These are phyloP conservation scores for Triticum dicoccoides DNA, from an alignment of 176 grass and related monocot genomes.

Conservation along the genomic window DNA sequence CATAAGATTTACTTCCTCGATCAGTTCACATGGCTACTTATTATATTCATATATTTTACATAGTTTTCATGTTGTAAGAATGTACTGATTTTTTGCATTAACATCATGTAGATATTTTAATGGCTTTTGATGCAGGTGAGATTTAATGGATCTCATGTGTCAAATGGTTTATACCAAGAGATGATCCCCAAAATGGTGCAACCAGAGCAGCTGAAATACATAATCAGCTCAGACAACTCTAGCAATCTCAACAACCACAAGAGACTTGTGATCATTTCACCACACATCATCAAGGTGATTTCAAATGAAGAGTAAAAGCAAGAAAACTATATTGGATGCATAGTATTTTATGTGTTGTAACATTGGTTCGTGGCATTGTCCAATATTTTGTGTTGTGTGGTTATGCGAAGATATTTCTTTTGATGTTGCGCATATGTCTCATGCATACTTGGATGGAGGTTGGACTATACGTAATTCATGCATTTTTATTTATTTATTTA, in stretches of 20 bases:
- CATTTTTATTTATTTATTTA: background rate
- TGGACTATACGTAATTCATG: background rate
- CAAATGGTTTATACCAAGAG: background rate
- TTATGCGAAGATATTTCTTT: too few species aligned
- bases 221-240: conserved; percentile 5
- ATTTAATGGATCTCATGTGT: conserved; percentile 21
- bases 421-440: background rate
- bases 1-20: background rate
- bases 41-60: background rate
- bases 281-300: background rate
- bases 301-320: too few species aligned
- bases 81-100: background rate
- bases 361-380: background rate
- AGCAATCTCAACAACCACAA: background rate
- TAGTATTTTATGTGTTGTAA: background rate
- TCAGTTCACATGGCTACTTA: background rate
- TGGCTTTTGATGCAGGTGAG: conserved; percentile 23
- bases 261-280: background rate
- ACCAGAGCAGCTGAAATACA: conserved; percentile 39
- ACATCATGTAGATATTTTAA: background rate
- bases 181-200: conserved; percentile 38
- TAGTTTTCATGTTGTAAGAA: background rate
- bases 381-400: too few species aligned
- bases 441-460: background rate
- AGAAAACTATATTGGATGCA: background rate